These are phyloP conservation scores for Podaxis sp. DNA, from an alignment of 768 basidiomycete species.

Conservation along the genomic window DNA sequence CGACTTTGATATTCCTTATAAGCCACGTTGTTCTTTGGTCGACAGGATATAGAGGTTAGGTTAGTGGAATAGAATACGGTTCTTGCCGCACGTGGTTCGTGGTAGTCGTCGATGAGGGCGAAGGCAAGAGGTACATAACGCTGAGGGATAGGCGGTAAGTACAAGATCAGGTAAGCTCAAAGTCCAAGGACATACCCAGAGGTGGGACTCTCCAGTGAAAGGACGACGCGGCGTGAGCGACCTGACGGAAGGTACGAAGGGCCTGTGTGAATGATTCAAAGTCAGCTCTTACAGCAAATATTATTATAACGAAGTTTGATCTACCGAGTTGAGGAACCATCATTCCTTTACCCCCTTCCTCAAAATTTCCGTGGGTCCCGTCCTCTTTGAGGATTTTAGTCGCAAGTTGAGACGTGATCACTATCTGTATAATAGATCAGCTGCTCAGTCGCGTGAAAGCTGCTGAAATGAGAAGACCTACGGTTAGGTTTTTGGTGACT, in stretches of 20 bases:
- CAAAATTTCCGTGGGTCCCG: constrained; percentile 61
- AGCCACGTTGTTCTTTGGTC: too few species aligned
- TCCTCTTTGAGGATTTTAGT: constrained; percentile 64
- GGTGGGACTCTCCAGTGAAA: constrained; percentile 27
- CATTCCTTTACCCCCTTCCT: constrained; percentile 56
- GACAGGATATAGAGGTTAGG: background rate
- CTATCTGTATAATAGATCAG: constrained; percentile 21
- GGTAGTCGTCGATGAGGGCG: background rate
- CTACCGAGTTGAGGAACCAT: constrained; percentile 66
- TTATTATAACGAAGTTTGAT: constrained; percentile 8
- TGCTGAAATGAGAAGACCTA: constrained; percentile 19
- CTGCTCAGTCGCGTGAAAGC: background rate
- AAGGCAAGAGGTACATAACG: background rate
- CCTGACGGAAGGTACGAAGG: constrained; percentile 33
- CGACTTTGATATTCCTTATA: too few species aligned
- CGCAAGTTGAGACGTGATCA: constrained; percentile 64
- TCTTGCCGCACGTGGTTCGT: background rate
- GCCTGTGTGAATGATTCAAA: constrained; percentile 20
- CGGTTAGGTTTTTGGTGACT: constrained; percentile 44
- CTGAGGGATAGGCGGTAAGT: background rate
- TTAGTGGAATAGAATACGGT: background rate
- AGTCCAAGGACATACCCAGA: constrained; percentile 27
- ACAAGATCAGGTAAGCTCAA: background rate
- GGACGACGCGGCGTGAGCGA: constrained; percentile 31
- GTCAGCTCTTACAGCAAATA: background rate